Evolutionary conservation across 2,329 filamentous ascomycete genomes (phyloP).

Genomic region (Myotisia sp.): DNA sequence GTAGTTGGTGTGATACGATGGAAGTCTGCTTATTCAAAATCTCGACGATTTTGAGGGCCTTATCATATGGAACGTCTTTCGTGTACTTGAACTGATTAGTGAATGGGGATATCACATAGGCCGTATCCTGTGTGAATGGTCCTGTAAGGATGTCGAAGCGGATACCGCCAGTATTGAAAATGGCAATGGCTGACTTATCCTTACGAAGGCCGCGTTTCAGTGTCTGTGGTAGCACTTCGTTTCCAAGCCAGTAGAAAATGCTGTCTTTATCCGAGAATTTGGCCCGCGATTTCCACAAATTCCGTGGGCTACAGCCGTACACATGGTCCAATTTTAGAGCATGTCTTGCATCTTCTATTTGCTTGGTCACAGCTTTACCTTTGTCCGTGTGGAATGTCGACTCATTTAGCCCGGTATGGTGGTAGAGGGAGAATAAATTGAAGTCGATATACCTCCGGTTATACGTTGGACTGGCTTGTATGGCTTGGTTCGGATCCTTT

Average conservation of each 20-base stretch:
- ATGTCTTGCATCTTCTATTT: conserved; percentile 56
- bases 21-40: conserved; percentile 45
- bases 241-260: conserved; percentile 68
- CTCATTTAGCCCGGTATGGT: conserved; percentile 61
- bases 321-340: conserved; percentile 56
- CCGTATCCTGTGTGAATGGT: conserved; percentile 73
- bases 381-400: conserved; percentile 61
- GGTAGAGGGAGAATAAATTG: conserved; percentile 69
- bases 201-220: conserved; percentile 44
- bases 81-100: conserved; percentile 62
- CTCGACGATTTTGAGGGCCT: conserved; percentile 53
- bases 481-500: conserved; percentile 16
- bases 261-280: conserved; percentile 60
- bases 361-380: conserved; percentile 55
- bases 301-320: conserved; percentile 70
- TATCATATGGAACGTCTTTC: conserved; percentile 63
- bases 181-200: conserved; percentile 49
- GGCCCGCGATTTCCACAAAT: conserved; percentile 68
- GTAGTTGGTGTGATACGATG: conserved; percentile 24
- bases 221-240: conserved; percentile 56
- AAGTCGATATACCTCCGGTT: conserved; percentile 81
- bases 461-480: conserved; percentile 40
- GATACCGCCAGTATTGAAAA: conserved; percentile 81
- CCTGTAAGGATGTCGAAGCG: conserved; percentile 95
- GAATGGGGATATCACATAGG: conserved; percentile 79